Conservation (phyloP, 805 yeast genomes). For the Metschnikowia henanensis region DNA sequence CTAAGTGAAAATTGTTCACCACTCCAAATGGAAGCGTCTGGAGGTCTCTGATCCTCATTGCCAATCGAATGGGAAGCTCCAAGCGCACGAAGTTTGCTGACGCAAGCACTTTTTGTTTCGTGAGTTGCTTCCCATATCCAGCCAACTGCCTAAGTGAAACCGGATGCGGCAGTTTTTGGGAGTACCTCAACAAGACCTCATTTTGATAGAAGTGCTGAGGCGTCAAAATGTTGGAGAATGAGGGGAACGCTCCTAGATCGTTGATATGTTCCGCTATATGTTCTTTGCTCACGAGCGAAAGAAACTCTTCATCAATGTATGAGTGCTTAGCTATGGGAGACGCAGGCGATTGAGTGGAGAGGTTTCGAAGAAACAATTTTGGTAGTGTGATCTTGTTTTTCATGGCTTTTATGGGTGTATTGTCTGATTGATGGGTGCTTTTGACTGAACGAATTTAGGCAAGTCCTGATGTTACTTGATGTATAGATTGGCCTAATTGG, state of each 20-base stretch:
- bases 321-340: conserved; percentile 6
- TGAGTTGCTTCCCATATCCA: conserved; percentile 78
- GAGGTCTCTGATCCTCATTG: conserved; percentile 74
- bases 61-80: conserved; percentile 82
- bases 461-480: too few relatives aligned
- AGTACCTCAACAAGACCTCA: conserved; percentile 61
- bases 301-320: conserved; percentile 35
- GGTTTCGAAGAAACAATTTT: background rate
- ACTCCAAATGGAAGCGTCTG: conserved; percentile 83
- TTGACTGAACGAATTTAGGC: too few relatives aligned
- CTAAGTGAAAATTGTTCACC: conserved; percentile 81
- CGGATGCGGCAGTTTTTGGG: conserved; percentile 74
- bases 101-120: conserved; percentile 71
- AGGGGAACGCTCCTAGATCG: conserved; percentile 42
- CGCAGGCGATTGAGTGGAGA: background rate
- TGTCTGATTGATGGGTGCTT: too few relatives aligned
- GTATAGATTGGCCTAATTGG: too few relatives aligned
- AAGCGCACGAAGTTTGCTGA: conserved; percentile 88
- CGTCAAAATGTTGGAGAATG: conserved; percentile 40
- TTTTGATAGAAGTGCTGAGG: conserved; percentile 88
- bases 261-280: conserved; percentile 30
- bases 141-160: conserved; percentile 89
- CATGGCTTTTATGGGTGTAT: too few relatives aligned
- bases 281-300: conserved; percentile 31
- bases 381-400: too few relatives aligned